These are phyloP conservation scores for Hypoxylon sp. DNA, from an alignment of 2,329 filamentous ascomycete species.

Conservation along the genomic window DNA sequence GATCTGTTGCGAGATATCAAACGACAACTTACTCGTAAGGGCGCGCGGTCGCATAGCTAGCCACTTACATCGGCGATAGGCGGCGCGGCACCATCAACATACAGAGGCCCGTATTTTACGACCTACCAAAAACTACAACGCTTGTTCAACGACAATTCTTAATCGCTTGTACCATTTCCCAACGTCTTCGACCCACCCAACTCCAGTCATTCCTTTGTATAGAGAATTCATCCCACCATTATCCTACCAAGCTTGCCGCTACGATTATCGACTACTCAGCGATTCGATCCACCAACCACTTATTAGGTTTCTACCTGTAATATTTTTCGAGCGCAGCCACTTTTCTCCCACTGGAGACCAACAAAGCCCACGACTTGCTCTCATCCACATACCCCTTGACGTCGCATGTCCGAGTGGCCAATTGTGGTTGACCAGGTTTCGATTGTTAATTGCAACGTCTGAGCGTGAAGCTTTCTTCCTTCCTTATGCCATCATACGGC, in stretches of 20 bases:
- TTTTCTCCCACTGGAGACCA: slow-evolving; percentile 34
- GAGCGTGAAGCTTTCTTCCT: slow-evolving; percentile 45
- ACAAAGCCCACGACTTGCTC: slow-evolving; percentile 35
- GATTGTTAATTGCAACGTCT: slow-evolving; percentile 27
- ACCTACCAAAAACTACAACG: slow-evolving; percentile 14
- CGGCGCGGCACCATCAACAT: slow-evolving; percentile 18
- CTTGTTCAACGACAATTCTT: slow-evolving; percentile 21
- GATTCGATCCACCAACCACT: slow-evolving; percentile 28
- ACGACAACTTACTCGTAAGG: slow-evolving; percentile 16
- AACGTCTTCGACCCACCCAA: slow-evolving; percentile 25
- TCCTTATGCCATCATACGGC: slow-evolving; percentile 81
- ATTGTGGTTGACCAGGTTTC: slow-evolving; percentile 35
- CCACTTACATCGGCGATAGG: slow-evolving; percentile 1
- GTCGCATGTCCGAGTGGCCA: slow-evolving; percentile 35
- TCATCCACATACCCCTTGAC: slow-evolving; percentile 33
- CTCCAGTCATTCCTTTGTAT: slow-evolving; percentile 47
- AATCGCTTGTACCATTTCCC: slow-evolving; percentile 1
- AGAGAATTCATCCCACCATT: slow-evolving; percentile 29
- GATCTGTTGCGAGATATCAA: slow-evolving; percentile 11
- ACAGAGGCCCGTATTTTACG: slow-evolving; percentile 13
- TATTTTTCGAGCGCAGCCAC: slow-evolving; percentile 42
- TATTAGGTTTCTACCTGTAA: slow-evolving; percentile 28
- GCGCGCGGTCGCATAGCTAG: slow-evolving; percentile 35
- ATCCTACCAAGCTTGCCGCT: slow-evolving; percentile 27
- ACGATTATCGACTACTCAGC: slow-evolving; percentile 22